A percentile compares a stretch with the other conserved stretches of the same genome.
phyloP scores from a whole-genome alignment of 2,329 filamentous ascomycete genomes.

The Pseudocercospora eumusae region DNA sequence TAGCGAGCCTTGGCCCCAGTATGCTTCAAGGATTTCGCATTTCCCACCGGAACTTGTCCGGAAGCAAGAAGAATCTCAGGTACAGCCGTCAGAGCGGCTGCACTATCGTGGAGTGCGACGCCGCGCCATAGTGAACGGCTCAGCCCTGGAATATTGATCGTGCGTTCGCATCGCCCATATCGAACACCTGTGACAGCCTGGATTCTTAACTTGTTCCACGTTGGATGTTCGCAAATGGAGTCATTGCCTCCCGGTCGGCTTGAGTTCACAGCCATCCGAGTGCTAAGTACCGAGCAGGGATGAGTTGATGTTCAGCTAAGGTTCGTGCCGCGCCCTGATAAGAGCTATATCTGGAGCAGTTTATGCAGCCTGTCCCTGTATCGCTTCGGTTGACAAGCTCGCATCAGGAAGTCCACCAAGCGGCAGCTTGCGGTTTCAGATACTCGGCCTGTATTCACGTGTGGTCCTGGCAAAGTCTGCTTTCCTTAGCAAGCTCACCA shows the following conservation, averaged over 20 bases:
- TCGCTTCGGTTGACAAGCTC: neutral
- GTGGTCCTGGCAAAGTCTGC: slow-evolving; percentile 4
- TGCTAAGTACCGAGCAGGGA: neutral
- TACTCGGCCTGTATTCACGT: neutral
- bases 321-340: slow-evolving; percentile 7
- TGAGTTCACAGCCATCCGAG: neutral
- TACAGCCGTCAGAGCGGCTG: neutral
- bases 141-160: neutral
- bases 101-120: neutral
- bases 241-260: neutral
- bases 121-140: neutral
- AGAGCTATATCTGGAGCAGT: slow-evolving; percentile 8
- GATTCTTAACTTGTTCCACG: neutral
- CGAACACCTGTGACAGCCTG: neutral
- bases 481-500: slow-evolving; percentile 6
- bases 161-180: neutral
- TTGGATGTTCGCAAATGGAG: neutral
- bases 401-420: neutral
- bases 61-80: neutral
- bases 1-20: neutral
- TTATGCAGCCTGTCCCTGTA: slow-evolving; percentile 1
- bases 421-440: slow-evolving; percentile 2
- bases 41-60: neutral
- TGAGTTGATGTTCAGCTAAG: slow-evolving; percentile 7
- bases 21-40: neutral